Conservation (phyloP, 2,329 filamentous ascomycete genomes). For the Aspergillus arachidicola region DNA sequence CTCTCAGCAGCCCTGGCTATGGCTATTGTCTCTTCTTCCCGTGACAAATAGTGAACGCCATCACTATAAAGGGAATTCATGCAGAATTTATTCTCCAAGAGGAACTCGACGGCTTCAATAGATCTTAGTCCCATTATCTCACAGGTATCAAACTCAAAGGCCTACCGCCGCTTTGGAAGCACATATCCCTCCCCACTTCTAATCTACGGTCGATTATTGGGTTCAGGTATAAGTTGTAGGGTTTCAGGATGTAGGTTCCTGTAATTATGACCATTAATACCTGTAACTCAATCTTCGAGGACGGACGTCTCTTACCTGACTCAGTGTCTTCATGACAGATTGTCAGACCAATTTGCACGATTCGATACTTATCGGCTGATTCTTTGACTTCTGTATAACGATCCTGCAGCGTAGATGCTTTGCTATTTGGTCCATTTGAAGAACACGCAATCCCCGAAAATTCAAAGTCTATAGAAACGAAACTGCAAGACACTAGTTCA, state of each 20-base stretch:
- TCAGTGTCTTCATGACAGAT: slow-evolving; percentile 61
- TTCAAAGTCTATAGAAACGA: slow-evolving; percentile 68
- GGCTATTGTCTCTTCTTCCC: slow-evolving; percentile 57
- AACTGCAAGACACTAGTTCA: slow-evolving; percentile 60
- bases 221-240: slow-evolving; percentile 67
- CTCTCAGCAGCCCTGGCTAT: slow-evolving; percentile 49
- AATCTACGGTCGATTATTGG: slow-evolving; percentile 57
- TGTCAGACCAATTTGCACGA: slow-evolving; percentile 69
- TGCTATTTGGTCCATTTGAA: slow-evolving; percentile 36
- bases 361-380: slow-evolving; percentile 64
- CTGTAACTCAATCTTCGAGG: not conserved
- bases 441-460: slow-evolving; percentile 63
- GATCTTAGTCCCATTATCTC: slow-evolving; percentile 13
- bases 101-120: slow-evolving; percentile 58
- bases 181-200: slow-evolving; percentile 62
- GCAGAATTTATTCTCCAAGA: slow-evolving; percentile 61
- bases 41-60: slow-evolving; percentile 66
- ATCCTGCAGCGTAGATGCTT: slow-evolving; percentile 58
- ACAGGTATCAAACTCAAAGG: not conserved
- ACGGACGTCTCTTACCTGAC: slow-evolving; percentile 41
- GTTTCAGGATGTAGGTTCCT: slow-evolving; percentile 60
- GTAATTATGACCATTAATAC: slow-evolving; percentile 12
- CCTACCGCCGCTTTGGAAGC: slow-evolving; percentile 57
- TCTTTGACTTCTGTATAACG: slow-evolving; percentile 63
- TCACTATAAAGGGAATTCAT: slow-evolving; percentile 58